Conservation (phyloP, 83 land plant species). For the Diphasiastrum complanatum region DNA sequence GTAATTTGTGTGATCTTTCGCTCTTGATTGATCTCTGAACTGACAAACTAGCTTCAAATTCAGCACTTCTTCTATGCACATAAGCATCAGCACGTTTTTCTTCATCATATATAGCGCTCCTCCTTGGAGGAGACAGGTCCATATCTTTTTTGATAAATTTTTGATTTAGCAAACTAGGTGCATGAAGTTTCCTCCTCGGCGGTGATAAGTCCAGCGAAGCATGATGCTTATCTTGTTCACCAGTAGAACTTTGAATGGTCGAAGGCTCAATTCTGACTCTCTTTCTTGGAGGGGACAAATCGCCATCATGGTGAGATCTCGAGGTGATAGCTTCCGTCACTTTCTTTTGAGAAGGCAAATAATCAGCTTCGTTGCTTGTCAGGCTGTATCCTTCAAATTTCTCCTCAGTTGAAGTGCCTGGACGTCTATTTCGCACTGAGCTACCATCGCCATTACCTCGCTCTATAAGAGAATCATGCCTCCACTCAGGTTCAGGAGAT, state of each 20-base stretch:
- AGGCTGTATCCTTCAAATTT: no score
- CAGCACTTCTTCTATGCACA: no score
- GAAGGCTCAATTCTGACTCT: neutral
- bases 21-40: no score
- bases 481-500: neutral
- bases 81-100: neutral
- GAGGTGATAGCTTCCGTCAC: neutral
- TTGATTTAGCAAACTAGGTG: no score
- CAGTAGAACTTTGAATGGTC: neutral
- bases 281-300: constrained; percentile 16
- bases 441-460: no score
- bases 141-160: no score
- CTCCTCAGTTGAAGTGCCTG: no score
- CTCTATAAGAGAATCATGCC: no score
- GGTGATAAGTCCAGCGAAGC: constrained; percentile 11
- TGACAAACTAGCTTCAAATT: no score
- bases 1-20: neutral
- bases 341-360: constrained; percentile 9
- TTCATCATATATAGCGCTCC: constrained; percentile 1
- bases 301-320: neutral
- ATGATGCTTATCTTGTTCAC: neutral
- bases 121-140: constrained; percentile 17
- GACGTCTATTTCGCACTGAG: no score
- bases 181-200: constrained; percentile 4
- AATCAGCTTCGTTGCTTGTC: no score